These are phyloP conservation scores for Colletotrichum sp. DNA, from an alignment of 2,329 filamentous ascomycete genomes.

Conservation along the genomic window DNA sequence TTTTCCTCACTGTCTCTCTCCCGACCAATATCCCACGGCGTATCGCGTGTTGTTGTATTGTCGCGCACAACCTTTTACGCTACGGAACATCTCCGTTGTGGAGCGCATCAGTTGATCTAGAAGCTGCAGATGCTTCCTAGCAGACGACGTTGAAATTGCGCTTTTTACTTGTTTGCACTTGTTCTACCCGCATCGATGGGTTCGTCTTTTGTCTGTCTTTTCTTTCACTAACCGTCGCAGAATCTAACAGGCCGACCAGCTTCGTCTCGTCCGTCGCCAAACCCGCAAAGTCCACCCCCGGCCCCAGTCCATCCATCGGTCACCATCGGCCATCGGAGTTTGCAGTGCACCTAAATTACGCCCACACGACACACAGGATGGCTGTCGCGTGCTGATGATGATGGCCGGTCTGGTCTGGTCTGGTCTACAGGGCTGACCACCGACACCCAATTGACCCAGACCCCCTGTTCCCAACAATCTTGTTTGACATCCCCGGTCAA, in stretches of 20 bases:
- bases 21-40: neutral
- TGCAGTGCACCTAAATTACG: neutral
- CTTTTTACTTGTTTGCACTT: neutral
- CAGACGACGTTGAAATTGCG: neutral
- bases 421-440: conserved; percentile 1
- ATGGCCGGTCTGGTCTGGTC: neutral
- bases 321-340: neutral
- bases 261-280: conserved; percentile 4
- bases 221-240: neutral
- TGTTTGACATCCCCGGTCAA: neutral
- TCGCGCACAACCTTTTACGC: neutral
- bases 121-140: neutral
- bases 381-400: conserved; percentile 9
- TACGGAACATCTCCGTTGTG: conserved; percentile 19
- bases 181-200: neutral
- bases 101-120: conserved; percentile 4
- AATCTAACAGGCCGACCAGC: neutral
- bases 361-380: neutral
- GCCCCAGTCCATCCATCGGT: neutral
- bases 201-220: neutral
- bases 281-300: conserved; percentile 3
- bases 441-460: neutral
- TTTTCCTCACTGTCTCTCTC: neutral
- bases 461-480: neutral
- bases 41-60: neutral